Percentiles rank a stretch among this genome's conserved stretches.
Conservation (phyloP, 2,329 filamentous ascomycete genomes). For the Diaporthe capsici region DNA sequence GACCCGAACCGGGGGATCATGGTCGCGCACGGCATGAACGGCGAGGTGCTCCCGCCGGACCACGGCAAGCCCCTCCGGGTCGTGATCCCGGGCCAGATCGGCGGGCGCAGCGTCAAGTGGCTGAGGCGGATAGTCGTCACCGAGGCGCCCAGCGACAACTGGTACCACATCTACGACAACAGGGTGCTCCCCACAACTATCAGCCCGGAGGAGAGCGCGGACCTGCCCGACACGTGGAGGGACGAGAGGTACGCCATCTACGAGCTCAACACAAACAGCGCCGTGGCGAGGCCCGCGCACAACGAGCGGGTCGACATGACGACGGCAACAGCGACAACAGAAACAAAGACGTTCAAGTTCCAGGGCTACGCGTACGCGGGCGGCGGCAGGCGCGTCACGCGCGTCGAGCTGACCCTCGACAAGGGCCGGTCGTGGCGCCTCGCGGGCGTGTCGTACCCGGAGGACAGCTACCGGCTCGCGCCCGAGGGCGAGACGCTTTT, state of each 20-base stretch:
- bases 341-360: slow-evolving; percentile 72
- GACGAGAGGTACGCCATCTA: slow-evolving; percentile 95
- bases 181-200: slow-evolving; percentile 89
- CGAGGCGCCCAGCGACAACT: slow-evolving; percentile 85
- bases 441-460: slow-evolving; percentile 83
- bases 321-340: too few relatives aligned
- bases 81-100: slow-evolving; percentile 92
- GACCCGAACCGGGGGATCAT: slow-evolving; percentile 87
- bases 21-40: slow-evolving; percentile 93
- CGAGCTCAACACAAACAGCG: slow-evolving; percentile 90
- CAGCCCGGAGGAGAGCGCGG: slow-evolving; percentile 82
- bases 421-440: slow-evolving; percentile 85
- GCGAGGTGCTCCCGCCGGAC: slow-evolving; percentile 82
- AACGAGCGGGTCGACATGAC: slow-evolving; percentile 68
- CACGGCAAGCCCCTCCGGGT: slow-evolving; percentile 88
- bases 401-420: slow-evolving; percentile 87
- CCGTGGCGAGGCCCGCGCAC: slow-evolving; percentile 84
- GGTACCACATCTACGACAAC: slow-evolving; percentile 97
- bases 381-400: slow-evolving; percentile 85
- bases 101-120: slow-evolving; percentile 95
- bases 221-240: slow-evolving; percentile 83
- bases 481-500: slow-evolving; percentile 75
- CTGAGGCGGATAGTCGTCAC: slow-evolving; percentile 85
- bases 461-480: slow-evolving; percentile 82
- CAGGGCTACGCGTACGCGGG: slow-evolving; percentile 91